Evolutionary conservation across 305 asterid genomes (phyloP), one percentile per base, ranked within the genome.

Genomic region (Plantago rigida): DNA sequence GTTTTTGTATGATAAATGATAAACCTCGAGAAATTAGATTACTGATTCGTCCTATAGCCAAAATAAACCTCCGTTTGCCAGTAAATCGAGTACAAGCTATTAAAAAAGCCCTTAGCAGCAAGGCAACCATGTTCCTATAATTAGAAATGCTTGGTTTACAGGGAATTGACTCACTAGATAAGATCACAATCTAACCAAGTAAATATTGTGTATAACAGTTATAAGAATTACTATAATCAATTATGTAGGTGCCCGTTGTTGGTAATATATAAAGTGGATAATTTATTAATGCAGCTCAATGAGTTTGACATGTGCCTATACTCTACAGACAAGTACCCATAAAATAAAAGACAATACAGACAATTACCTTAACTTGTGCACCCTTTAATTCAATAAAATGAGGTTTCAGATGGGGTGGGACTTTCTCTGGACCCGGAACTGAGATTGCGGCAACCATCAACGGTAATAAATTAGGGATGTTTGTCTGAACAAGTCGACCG

Each of bases 361-460:
- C 11, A 34, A 24, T 41, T 79, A 92, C 99, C 99, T 92, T 92
- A 64, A 92, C 99, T 69, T 92, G 99, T 31, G 96, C 94, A 1
- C 99, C 96, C 73, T 89, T 89, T 60, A 92, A 89, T 83, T 92
- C 99, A 52, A 82, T 77, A 65, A 89, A 92, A 82, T 92, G 96
- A 56, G 82, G 77, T 82, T 84, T 92, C 74, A 92, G 67, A 77
- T 85, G 94, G 39, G 93, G 83, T 49, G 91, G 92, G 59, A 89
- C 89, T 84, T 83, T 83, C 72, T 86, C 97, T 22, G 99, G 99
- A 42, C 99, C 99, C 2, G 89, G 95, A 62, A 92, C 95, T 64
- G 99, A 89, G 64, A 92, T 92, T 42, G 99, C 99, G 5, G 82
- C 70, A 68, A 92, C 96, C 99, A 92, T 92, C 78, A 89, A 72